Conservation (phyloP, 768 basidiomycete species). For the Phylloporus scabripes region DNA sequence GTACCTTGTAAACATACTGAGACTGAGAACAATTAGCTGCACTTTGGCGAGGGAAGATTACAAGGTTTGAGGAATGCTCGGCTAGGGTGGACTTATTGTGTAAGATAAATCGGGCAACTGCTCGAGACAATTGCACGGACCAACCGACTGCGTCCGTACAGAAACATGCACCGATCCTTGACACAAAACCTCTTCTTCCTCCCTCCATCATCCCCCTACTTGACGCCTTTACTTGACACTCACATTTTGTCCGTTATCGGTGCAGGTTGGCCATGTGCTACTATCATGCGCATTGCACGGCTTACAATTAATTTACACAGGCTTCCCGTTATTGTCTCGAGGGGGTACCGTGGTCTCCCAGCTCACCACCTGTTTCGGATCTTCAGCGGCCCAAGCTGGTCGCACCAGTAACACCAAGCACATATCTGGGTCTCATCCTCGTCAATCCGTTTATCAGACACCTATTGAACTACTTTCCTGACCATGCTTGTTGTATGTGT, state of each 20-base stretch:
- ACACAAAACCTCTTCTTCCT: slow-evolving; percentile 1
- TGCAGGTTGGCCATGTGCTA: slow-evolving; percentile 1
- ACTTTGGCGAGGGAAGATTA: neutral
- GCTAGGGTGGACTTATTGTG: slow-evolving; percentile 23
- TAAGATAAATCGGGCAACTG: slow-evolving; percentile 19
- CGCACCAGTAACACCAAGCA: neutral
- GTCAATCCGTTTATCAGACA: slow-evolving; percentile 3
- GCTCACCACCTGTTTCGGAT: neutral
- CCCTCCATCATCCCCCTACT: neutral
- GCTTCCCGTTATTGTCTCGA: neutral
- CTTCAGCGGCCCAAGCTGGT: neutral
- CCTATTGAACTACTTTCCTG: neutral
- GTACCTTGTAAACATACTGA: neutral
- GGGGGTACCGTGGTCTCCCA: neutral
- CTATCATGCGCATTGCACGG: neutral
- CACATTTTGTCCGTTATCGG: neutral
- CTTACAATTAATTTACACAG: slow-evolving; percentile 1
- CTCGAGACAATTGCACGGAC: slow-evolving; percentile 21
- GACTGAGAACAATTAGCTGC: slow-evolving; percentile 1
- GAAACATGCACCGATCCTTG: slow-evolving; percentile 11
- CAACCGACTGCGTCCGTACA: neutral
- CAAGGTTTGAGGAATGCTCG: slow-evolving; percentile 4
- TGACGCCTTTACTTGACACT: neutral
- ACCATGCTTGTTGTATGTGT: slow-evolving; percentile 15
- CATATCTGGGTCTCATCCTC: neutral